Evolutionary conservation across 2,329 filamentous ascomycete genomes (phyloP).

Genomic region (Verticillium longisporum): DNA sequence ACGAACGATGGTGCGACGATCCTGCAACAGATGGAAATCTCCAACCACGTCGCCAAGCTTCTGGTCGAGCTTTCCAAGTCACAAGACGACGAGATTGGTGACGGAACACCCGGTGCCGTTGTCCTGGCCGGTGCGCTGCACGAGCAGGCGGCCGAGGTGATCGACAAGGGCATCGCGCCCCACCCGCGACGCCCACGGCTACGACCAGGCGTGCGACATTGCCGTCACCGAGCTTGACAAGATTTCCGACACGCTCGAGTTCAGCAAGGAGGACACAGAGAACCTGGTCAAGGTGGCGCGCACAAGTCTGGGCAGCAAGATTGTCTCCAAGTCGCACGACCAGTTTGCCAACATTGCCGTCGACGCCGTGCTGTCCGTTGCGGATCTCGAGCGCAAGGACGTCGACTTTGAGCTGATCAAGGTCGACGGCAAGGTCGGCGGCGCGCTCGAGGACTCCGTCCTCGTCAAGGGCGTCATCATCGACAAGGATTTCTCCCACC

Average conservation of each 20-base stretch:
- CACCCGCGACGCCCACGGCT: conserved; percentile 96
- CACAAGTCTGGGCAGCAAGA: conserved; percentile 96
- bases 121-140: conserved; percentile 90
- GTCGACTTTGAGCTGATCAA: conserved; percentile 99
- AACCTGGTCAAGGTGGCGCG: conserved; percentile 93
- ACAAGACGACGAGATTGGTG: conserved; percentile 97
- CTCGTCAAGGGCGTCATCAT: conserved; percentile 97
- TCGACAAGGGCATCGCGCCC: conserved; percentile 99
- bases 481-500: conserved; percentile 99
- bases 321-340: conserved; percentile 97
- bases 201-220: conserved; percentile 95
- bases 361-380: conserved; percentile 92
- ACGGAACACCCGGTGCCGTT: conserved; percentile 95
- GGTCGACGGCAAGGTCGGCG: conserved; percentile 96
- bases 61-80: conserved; percentile 96
- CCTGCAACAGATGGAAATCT: conserved; percentile 96
- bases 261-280: conserved; percentile 69
- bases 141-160: conserved; percentile 94
- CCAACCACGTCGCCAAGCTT: conserved; percentile 96
- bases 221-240: conserved; percentile 86
- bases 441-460: conserved; percentile 84
- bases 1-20: conserved; percentile 99
- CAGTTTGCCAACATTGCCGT: conserved; percentile 97
- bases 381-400: conserved; percentile 90
- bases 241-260: conserved; percentile 87